Evolutionary conservation across 2,329 filamentous ascomycete genomes (phyloP), one percentile per base, ranked within the genome.

Genomic region (Beauveria australis): DNA sequence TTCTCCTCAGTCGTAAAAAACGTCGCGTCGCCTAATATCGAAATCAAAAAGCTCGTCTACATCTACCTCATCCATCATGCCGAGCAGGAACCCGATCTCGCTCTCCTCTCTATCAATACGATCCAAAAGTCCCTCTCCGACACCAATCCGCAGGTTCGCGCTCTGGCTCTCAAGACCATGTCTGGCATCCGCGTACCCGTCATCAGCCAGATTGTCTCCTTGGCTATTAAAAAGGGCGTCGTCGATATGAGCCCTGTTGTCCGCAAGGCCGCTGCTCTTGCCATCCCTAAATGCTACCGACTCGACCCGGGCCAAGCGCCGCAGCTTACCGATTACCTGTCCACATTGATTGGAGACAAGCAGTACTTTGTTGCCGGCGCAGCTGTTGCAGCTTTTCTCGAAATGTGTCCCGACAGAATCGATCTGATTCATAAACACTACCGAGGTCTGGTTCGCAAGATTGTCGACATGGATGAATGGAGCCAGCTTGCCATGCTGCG

Each of bases 391-490:
- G 90, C 94, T 0, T 97, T 95, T 68, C 74, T 95, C 72, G 91
- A 96, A 65, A 80, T 97, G 30, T 97, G 93, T 66, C 92, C 94
- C 0, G 88, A 95, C 18, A 81, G 89, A 59, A 81, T 96, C 64
- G 92, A 97, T 71, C 77, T 99, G 62, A 86, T 99, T 66, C 94
- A 99, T 74, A 87, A 89, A 65, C 89, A 96, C 71, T 99, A 97
- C 75, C 85, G 91, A 55, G 81, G 84, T 41, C 77, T 99, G 64
- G 87, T 96, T 64, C 90, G 86, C 72, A 96, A 97, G 78, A 77
- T 97, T 57, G 91, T 97, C 26, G 94, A 99, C 71, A 99, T 99
- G 94, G 94, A 99, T 70, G 94, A 99, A 75, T 99, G 94, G 94
- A 89, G 92, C 47, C 94, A 99, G 75, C 74, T 97, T 59, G 89